A percentile compares a stretch with the other conserved stretches of the same genome.
These are phyloP conservation scores for Podaxis sp. DNA, from an alignment of 768 basidiomycete genomes.

Conservation along the genomic window DNA sequence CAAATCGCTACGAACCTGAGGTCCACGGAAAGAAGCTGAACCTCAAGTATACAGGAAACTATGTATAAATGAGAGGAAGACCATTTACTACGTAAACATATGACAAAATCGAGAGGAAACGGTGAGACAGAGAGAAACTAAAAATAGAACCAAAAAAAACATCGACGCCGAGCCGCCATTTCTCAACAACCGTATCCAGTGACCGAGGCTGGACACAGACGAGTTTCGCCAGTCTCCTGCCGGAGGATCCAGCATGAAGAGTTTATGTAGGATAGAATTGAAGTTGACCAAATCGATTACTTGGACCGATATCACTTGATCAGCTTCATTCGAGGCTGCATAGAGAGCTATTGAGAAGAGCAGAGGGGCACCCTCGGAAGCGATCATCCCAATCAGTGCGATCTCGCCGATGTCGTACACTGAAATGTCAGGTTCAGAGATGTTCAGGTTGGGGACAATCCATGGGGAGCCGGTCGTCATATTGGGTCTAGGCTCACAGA, in stretches of 20 bases:
- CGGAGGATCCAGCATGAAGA: constrained; percentile 1
- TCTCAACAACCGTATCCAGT: too few relatives aligned
- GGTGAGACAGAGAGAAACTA: too few relatives aligned
- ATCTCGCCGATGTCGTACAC: background rate
- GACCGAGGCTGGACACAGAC: background rate
- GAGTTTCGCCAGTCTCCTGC: background rate
- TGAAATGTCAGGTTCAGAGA: background rate
- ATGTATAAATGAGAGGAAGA: too few relatives aligned
- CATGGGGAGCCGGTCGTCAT: background rate
- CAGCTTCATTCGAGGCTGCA: background rate
- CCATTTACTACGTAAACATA: too few relatives aligned
- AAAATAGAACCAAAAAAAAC: too few relatives aligned
- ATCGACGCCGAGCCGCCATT: too few relatives aligned
- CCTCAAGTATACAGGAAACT: too few relatives aligned
- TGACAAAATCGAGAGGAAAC: too few relatives aligned
- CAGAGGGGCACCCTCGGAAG: background rate
- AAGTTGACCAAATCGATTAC: background rate
- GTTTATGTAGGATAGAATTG: background rate
- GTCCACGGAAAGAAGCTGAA: too few relatives aligned
- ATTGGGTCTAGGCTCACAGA: background rate
- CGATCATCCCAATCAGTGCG: background rate
- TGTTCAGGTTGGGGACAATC: background rate
- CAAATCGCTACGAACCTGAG: too few relatives aligned
- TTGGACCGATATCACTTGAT: background rate
- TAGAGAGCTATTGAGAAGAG: background rate